Evolutionary conservation across 2,329 filamentous ascomycete genomes (phyloP), one percentile per base, ranked within the genome.

Genomic region (Penicillium sclerotiorum): DNA sequence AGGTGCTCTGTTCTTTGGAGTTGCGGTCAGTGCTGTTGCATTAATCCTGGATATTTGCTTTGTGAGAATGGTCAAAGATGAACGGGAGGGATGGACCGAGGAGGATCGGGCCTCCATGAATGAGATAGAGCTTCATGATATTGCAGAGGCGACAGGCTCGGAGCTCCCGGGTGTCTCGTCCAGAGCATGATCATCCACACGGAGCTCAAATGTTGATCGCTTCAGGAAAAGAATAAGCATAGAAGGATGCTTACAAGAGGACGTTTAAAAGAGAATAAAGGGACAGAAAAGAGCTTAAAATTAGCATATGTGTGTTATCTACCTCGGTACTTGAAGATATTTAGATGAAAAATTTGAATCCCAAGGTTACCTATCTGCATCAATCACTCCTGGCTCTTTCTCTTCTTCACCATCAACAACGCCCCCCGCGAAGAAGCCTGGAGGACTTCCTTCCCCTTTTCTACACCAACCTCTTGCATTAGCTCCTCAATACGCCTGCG

Each of bases 21-120:
- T 64, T 25, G 66, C 57, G 0, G 61, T 71, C 33, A 66, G 64
- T 47, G 55, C 41, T 0, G 20, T 64, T 1, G 66, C 65, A 5
- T 53, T 70, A 12, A 30, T 66, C 2, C 39, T 72, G 36, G 64
- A 66, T 40, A 32, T 68, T 1, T 42, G 55, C 3, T 70, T 68
- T 41, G 64, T 72, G 12, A 42, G 63, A 22, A 56, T 69, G 23
- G 58, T 64, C 2, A 71, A 69, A 42, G 66, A 70, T 51, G 59
- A 64, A 8, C 43, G 63, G 30, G 66, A 72, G 40, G 67, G 68
- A 3, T 69, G 66, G 66, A 38, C 45, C n/a, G 60, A 61, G 15
- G 60, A 62, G 28, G 49, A 53, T 39, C 42, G 41, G 27, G 39
- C 22, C 21, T 20, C 39, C 30, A 5, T 36, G n/a, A 36, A 36